These are phyloP conservation scores for Besnoitia besnoiti DNA, from an alignment of 169 alveolate genomes.

Conservation along the genomic window DNA sequence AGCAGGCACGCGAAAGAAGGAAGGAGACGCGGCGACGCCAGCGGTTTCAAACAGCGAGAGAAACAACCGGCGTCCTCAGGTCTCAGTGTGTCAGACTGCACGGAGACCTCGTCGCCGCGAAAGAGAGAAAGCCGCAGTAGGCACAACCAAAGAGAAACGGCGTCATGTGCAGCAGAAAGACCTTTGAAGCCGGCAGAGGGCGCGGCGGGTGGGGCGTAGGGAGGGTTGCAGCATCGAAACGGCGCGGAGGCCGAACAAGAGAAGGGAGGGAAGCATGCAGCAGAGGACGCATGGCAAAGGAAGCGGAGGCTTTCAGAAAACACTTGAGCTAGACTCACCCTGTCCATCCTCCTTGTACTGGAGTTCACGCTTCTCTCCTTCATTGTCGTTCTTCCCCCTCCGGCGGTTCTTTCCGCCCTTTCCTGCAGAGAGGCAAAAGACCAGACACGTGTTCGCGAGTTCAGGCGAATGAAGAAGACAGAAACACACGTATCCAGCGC, in stretches of 20 bases:
- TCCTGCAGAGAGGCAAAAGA: conserved; percentile 76
- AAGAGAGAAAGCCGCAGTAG: too few relatives aligned
- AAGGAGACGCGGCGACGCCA: background rate
- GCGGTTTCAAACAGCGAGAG: background rate
- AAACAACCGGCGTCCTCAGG: background rate
- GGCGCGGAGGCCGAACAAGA: background rate
- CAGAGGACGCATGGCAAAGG: background rate
- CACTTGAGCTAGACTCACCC: conserved; percentile 72
- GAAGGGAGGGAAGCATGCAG: background rate
- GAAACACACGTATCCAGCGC: background rate
- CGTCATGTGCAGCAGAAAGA: too few relatives aligned
- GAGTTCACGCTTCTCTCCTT: conserved; percentile 94
- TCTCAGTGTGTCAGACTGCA: background rate
- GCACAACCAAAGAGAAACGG: too few relatives aligned
- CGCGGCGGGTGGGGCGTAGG: too few relatives aligned
- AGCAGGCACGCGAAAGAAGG: background rate
- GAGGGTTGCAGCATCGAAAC: too few relatives aligned
- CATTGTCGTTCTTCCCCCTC: conserved; percentile 95
- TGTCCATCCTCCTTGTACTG: conserved; percentile 96
- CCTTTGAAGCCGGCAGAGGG: too few relatives aligned
- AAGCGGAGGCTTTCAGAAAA: background rate
- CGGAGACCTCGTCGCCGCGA: too few relatives aligned
- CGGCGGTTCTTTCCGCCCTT: conserved; percentile 98
- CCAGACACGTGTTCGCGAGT: background rate
- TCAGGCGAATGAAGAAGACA: background rate